A percentile compares a stretch with the other conserved stretches of the same genome.
phyloP scores from a whole-genome alignment of 768 basidiomycete species.

The Rhizopogon sp. region DNA sequence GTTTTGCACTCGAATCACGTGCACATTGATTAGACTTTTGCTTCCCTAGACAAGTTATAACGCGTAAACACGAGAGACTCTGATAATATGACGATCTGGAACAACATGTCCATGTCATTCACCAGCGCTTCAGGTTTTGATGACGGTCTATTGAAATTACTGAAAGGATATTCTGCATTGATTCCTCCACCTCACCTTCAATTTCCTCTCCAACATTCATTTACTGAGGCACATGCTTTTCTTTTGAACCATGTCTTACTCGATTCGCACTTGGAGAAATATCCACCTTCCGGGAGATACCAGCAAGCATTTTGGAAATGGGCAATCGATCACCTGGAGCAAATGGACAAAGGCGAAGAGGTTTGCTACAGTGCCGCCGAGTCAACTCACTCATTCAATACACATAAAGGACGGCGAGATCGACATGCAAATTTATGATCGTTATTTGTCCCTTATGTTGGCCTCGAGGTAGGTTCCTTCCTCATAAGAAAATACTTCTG shows the following conservation, averaged over 20 bases:
- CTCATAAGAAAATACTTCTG: background rate
- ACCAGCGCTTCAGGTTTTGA: background rate
- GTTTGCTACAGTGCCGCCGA: slow-evolving; percentile 22
- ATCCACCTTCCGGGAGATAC: slow-evolving; percentile 61
- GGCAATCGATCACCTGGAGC: slow-evolving; percentile 52
- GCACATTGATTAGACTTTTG: background rate
- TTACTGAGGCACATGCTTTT: slow-evolving; percentile 45
- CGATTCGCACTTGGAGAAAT: slow-evolving; percentile 46
- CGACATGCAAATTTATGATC: slow-evolving; percentile 59
- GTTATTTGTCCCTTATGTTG: slow-evolving; percentile 46
- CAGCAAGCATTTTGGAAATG: slow-evolving; percentile 74
- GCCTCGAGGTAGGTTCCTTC: slow-evolving; percentile 19
- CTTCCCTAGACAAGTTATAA: too few species aligned
- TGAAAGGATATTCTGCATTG: slow-evolving; percentile 51
- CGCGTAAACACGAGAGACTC: background rate
- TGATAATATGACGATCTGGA: background rate
- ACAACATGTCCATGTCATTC: background rate
- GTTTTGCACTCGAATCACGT: background rate
- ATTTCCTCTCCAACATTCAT: slow-evolving; percentile 36
- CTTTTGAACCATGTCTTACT: slow-evolving; percentile 48
- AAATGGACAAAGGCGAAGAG: slow-evolving; percentile 33
- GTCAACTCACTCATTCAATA: slow-evolving; percentile 3
- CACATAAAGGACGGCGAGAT: slow-evolving; percentile 50
- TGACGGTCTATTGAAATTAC: slow-evolving; percentile 33
- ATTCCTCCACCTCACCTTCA: slow-evolving; percentile 35